A percentile compares a stretch with the other conserved stretches of the same genome.
These are phyloP conservation scores for Angomonas ambiguus DNA, from an alignment of 208 protist species.

Conservation along the genomic window DNA sequence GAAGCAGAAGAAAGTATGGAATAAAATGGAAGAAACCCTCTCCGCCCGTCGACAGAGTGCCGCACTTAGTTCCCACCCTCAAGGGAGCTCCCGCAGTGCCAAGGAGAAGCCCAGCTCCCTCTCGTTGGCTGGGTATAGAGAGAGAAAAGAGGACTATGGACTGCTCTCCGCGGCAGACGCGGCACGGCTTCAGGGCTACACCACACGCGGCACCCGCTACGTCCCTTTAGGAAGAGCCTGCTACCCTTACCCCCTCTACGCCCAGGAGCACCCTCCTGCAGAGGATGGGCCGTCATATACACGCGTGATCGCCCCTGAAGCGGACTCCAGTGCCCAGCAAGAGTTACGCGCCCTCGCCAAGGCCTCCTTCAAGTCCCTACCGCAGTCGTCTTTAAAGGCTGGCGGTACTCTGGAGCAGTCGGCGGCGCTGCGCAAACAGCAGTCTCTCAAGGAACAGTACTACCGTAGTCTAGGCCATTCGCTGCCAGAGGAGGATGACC, in stretches of 20 bases:
- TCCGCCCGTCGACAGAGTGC: slow-evolving; percentile 7
- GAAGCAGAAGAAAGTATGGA: slow-evolving; percentile 62
- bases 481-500: slow-evolving; percentile 2
- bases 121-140: slow-evolving; percentile 16
- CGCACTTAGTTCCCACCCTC: too few relatives aligned
- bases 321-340: not conserved
- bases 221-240: slow-evolving; percentile 56
- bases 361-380: not conserved
- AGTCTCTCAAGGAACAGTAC: not conserved
- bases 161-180: slow-evolving; percentile 23
- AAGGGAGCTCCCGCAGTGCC: not conserved
- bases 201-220: slow-evolving; percentile 21
- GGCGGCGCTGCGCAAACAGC: not conserved
- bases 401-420: not conserved
- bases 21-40: slow-evolving; percentile 26
- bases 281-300: slow-evolving; percentile 37
- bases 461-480: not conserved
- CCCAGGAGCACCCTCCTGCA: slow-evolving; percentile 33
- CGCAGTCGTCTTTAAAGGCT: not conserved
- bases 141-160: slow-evolving; percentile 45
- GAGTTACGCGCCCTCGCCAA: not conserved
- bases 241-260: slow-evolving; percentile 71
- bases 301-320: slow-evolving; percentile 35
- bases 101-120: slow-evolving; percentile 15
- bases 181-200: not conserved